Conservation (phyloP, 176 grass and related monocot genomes). For the Raddia distichophylla region DNA sequence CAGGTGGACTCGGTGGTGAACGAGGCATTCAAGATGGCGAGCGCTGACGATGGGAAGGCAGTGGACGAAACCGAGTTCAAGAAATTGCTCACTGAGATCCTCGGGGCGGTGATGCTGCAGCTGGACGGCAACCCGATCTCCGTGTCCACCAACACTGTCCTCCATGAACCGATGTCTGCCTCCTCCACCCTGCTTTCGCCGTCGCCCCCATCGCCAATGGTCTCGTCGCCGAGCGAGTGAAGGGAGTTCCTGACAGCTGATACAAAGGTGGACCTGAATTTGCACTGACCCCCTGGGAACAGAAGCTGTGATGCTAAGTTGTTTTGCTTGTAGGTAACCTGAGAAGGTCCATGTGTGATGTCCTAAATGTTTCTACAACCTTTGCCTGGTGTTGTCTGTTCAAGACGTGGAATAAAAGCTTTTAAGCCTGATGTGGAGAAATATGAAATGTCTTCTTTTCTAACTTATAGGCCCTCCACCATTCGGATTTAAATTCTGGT, state of each 20-base stretch:
- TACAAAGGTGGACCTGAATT: background rate
- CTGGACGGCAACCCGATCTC: constrained; percentile 66
- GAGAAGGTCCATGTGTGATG: background rate
- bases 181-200: constrained; percentile 56
- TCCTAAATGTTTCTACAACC: background rate
- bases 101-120: constrained; percentile 81
- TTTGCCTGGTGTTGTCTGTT: background rate
- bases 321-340: background rate
- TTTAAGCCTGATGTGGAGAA: background rate
- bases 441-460: background rate
- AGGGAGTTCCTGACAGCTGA: background rate
- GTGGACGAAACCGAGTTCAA: constrained; percentile 81
- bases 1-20: constrained; percentile 74
- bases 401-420: constrained; percentile 10
- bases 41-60: constrained; percentile 49
- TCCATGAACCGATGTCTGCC: constrained; percentile 70
- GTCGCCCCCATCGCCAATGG: constrained; percentile 27
- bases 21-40: constrained; percentile 66
- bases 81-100: constrained; percentile 71
- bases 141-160: constrained; percentile 66
- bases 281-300: background rate
- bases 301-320: background rate
- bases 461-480: background rate
- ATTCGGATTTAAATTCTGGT: too few relatives aligned
- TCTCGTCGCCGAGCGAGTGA: constrained; percentile 44